These are phyloP conservation scores for Amaranthus hypochondriacus DNA, from an alignment of 148 eudicot species.

Conservation along the genomic window DNA sequence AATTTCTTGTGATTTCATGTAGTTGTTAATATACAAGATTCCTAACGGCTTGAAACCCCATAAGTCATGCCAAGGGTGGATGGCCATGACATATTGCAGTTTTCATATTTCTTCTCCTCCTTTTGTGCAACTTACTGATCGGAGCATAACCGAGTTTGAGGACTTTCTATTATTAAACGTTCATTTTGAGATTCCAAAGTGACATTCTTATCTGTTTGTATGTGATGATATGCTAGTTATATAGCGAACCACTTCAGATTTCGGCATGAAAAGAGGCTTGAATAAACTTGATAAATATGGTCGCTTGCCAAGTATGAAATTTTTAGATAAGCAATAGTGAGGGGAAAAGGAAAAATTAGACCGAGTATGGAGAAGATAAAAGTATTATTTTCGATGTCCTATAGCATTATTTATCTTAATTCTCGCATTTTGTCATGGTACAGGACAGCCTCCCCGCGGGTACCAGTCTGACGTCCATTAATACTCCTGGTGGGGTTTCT, in stretches of 20 bases:
- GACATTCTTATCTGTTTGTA: neutral
- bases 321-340: neutral
- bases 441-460: constrained; percentile 30
- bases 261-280: neutral
- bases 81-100: neutral
- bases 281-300: neutral
- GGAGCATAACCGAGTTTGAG: neutral
- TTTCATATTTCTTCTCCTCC: neutral
- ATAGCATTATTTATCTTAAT: constrained; percentile 1
- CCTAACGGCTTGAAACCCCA: too few species aligned
- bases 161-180: neutral
- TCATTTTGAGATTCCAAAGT: neutral
- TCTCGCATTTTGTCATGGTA: constrained; percentile 7
- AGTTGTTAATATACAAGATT: neutral
- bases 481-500: constrained; percentile 27
- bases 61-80: neutral
- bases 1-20: neutral
- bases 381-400: neutral
- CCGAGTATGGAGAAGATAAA: neutral
- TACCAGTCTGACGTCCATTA: constrained; percentile 26
- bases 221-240: neutral
- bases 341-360: too few species aligned
- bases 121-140: neutral
- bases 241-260: neutral
- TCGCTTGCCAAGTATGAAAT: neutral